Evolutionary conservation across 106 monocot species (phyloP), one percentile per base, ranked within the genome.

Genomic region (Alisma plantagoaquatica): DNA sequence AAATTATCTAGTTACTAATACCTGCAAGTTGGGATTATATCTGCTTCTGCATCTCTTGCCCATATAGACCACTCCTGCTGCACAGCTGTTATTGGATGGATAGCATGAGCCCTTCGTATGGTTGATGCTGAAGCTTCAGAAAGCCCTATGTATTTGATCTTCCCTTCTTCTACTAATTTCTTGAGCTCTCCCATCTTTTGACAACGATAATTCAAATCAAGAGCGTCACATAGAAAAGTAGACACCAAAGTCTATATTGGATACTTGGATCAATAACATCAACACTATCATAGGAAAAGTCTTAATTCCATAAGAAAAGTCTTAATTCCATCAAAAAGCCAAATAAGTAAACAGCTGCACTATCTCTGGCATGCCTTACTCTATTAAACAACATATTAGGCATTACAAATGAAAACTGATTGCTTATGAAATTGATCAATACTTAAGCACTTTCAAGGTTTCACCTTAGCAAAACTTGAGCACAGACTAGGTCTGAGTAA

Each of bases 1-100:
- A n/a, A n/a, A n/a, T n/a, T n/a, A n/a, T n/a, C n/a, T n/a, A n/a
- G n/a, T n/a, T n/a, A n/a, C n/a, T n/a, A n/a, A n/a, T 24, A 75
- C 87, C 87, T 87, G 77, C 87, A 87, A 62, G 75, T 81, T 35
- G 75, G 87, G 66, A 87, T 56, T 9, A 82, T 75, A 10, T 87
- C 81, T 57, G 72, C 66, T 63, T 87, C 81, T 2, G 31, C 44
- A 63, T 87, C 87, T 54, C 87, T 81, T 32, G 70, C 41, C 81
- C 81, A 87, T n/a, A 87, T 35, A 43, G 81, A 87, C 81, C 77
- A 81, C 33, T 81, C 81, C 41, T 59, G 8, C 32, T 68, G 59
- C 2, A 68, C 41, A 22, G 68, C 68, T 17, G 68, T 68, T 23
- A 68, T 60, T 0, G 68, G 68, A 52, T 68, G 68, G 21, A 68